These are phyloP conservation scores for Verticillium nonalfalfae DNA, from an alignment of 2,329 filamentous ascomycete species.

Conservation along the genomic window DNA sequence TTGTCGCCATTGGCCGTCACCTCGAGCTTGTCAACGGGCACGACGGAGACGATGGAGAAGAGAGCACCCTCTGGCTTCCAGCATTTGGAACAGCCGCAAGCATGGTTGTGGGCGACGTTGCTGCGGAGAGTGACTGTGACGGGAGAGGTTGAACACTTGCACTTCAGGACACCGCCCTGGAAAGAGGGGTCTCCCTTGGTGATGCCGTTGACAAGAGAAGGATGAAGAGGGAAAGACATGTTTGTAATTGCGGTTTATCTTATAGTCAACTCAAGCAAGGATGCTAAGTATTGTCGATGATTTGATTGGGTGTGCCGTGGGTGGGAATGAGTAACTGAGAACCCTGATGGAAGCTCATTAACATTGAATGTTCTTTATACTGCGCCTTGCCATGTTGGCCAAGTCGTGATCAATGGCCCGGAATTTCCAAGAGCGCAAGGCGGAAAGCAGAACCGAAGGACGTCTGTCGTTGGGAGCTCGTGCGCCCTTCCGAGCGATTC, in stretches of 20 bases:
- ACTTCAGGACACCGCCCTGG: constrained; percentile 54
- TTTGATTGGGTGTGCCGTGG: neutral
- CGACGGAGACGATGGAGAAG: constrained; percentile 58
- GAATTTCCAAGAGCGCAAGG: neutral
- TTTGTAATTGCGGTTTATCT: neutral
- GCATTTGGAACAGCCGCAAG: constrained; percentile 66
- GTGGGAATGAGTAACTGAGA: neutral
- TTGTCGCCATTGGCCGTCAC: constrained; percentile 55
- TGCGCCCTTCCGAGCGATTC: neutral
- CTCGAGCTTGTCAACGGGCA: constrained; percentile 45
- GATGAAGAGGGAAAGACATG: constrained; percentile 47
- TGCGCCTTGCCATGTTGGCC: neutral
- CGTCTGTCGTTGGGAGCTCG: neutral
- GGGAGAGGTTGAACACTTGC: constrained; percentile 48
- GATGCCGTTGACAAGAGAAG: constrained; percentile 56
- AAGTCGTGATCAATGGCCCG: neutral
- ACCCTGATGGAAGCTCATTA: neutral
- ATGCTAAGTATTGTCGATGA: neutral
- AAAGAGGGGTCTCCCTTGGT: constrained; percentile 47
- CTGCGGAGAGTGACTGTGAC: constrained; percentile 51
- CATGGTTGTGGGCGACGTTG: constrained; percentile 63
- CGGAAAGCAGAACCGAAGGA: neutral
- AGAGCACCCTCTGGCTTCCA: constrained; percentile 61
- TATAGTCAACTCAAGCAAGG: neutral
- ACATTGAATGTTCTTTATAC: neutral